phyloP scores from a whole-genome alignment of 2,329 filamentous ascomycete species.

The Dothistroma pini region DNA sequence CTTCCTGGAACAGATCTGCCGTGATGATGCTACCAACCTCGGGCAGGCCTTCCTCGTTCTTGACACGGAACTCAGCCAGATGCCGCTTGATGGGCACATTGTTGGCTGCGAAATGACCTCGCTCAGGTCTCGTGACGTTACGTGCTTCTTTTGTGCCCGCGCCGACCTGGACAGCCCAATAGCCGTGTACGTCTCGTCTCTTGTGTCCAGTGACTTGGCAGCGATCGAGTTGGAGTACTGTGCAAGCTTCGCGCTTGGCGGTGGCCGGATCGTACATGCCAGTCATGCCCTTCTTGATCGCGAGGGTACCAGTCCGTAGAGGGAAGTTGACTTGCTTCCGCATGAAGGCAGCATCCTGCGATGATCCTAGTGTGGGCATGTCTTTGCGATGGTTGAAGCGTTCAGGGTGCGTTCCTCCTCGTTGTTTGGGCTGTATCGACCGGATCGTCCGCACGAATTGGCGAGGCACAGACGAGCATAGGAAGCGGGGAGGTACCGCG shows the following conservation, averaged over 20 bases:
- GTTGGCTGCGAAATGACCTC: conserved; percentile 83
- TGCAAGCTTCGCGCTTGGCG: conserved; percentile 76
- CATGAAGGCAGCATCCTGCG: conserved; percentile 56
- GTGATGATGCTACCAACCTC: conserved; percentile 70
- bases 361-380: conserved; percentile 52
- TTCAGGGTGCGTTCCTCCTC: conserved; percentile 45
- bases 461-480: conserved; percentile 32
- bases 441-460: conserved; percentile 47
- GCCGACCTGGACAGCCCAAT: conserved; percentile 91
- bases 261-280: conserved; percentile 76
- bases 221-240: conserved; percentile 87
- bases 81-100: conserved; percentile 79
- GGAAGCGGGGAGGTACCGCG: conserved; percentile 31
- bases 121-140: conserved; percentile 75
- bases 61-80: conserved; percentile 84
- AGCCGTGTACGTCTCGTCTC: conserved; percentile 75
- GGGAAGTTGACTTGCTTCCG: conserved; percentile 58
- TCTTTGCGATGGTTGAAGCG: conserved; percentile 54
- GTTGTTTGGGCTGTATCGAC: conserved; percentile 42
- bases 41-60: conserved; percentile 66
- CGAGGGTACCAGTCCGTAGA: conserved; percentile 74
- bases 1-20: conserved; percentile 87
- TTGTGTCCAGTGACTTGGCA: conserved; percentile 88
- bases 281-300: conserved; percentile 94
- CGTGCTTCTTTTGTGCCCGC: conserved; percentile 67